phyloP scores from a whole-genome alignment of 192 early-diverging fungal species.

The Backusella luteola region DNA sequence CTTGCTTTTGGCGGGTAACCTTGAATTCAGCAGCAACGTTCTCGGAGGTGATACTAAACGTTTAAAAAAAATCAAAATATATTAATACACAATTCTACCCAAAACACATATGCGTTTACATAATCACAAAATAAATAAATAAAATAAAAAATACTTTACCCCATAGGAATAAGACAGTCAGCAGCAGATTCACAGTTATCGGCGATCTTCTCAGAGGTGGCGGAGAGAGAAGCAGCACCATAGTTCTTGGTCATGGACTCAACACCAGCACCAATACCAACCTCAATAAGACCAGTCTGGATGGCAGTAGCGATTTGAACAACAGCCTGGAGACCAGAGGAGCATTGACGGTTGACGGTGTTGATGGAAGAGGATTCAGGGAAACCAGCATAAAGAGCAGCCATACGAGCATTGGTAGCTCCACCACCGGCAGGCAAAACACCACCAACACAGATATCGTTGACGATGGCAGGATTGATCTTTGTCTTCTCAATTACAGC shows the following conservation, averaged over 20 bases:
- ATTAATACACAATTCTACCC: background rate
- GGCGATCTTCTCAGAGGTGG: constrained; percentile 73
- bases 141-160: constrained; percentile 34
- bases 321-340: constrained; percentile 87
- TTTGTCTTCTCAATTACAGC: constrained; percentile 72
- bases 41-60: constrained; percentile 84
- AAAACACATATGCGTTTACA: background rate
- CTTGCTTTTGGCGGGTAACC: constrained; percentile 84
- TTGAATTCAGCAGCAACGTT: constrained; percentile 92
- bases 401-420: constrained; percentile 88
- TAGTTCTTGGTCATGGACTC: constrained; percentile 94
- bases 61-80: background rate
- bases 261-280: constrained; percentile 93
- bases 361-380: constrained; percentile 77
- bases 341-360: constrained; percentile 97
- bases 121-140: background rate
- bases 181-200: constrained; percentile 63
- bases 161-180: constrained; percentile 88
- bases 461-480: constrained; percentile 82
- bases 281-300: constrained; percentile 83
- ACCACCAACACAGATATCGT: constrained; percentile 94
- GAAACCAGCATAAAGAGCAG: constrained; percentile 88
- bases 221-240: constrained; percentile 71
- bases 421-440: constrained; percentile 89
- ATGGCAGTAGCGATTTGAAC: constrained; percentile 86